Evolutionary conservation across 2,329 filamentous ascomycete species (phyloP).

Genomic region (Colletotrichum destructivum): DNA sequence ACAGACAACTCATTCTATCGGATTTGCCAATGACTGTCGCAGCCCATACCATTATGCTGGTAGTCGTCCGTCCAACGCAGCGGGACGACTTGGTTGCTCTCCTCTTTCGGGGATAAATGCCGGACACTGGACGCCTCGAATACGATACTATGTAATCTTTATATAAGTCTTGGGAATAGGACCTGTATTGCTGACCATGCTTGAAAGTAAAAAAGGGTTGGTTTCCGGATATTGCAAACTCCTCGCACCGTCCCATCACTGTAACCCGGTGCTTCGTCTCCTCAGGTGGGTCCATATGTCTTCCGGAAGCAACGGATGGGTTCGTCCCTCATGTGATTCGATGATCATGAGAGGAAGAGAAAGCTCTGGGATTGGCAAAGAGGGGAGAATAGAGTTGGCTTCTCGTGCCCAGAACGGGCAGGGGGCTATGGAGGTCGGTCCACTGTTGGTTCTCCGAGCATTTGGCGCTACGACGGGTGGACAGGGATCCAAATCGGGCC

Average conservation of each 20-base stretch:
- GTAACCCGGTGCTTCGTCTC: background rate
- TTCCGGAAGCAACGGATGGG: slow-evolving; percentile 30
- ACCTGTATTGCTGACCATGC: no score
- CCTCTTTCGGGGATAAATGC: background rate
- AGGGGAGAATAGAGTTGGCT: background rate
- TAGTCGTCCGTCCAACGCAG: background rate
- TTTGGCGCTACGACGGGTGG: background rate
- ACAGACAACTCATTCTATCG: background rate
- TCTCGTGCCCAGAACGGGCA: background rate
- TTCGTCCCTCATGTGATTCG: slow-evolving; percentile 31
- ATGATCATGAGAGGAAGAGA: slow-evolving; percentile 19
- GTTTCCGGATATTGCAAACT: background rate
- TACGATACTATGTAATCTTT: no score
- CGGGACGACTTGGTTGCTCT: background rate
- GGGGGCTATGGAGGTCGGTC: background rate
- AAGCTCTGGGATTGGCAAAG: slow-evolving; percentile 21
- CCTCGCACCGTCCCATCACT: background rate
- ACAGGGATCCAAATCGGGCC: slow-evolving; percentile 25
- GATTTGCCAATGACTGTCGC: no score
- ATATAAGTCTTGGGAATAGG: no score
- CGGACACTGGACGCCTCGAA: no score
- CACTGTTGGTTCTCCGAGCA: slow-evolving; percentile 22
- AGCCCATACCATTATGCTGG: background rate
- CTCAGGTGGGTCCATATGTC: background rate
- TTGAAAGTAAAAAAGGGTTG: no score